Base-by-base conservation (phyloP, 1,139 yeast genomes). In the Diutina scorzettiae region DNA sequence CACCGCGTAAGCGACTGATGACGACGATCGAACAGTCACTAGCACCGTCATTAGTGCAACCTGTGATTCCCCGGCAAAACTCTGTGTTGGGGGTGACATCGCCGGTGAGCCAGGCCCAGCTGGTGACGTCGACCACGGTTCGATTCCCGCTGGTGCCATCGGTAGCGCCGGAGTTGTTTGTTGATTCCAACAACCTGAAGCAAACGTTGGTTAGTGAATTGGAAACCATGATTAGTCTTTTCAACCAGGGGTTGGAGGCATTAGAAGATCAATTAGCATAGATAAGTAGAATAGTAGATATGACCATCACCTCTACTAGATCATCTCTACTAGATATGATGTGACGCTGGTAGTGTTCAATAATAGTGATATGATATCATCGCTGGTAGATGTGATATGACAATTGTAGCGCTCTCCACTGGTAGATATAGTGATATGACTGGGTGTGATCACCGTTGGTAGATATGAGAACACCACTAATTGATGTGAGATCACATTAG, bases 221-320 rank as follows among this genome's bases (percentile, higher is more conserved):
- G 42, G 73, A 69, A 42, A 43, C 46, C 5, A 65, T 69, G 66
- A 62, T 69, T 30, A 56, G 58, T 41, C 52, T 64, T 23, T 66
- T 69, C 48, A 62, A 55, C 42, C 61, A 58, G 43, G 73, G 73
- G 1, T 54, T 69, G 44, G 73, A 67, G 27, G 63, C 66, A 2
- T 55, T 69, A 44, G 71, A 67, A 19, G 39, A 34, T 23, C 28
- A 23, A n/a, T 16, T 34, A 21, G 39, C 39, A 34, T 34, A 34
- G 29, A 12, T n/a, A n/a, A n/a, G n/a, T n/a, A n/a, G n/a, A n/a
- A n/a, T n/a, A n/a, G n/a, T n/a, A n/a, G n/a, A n/a, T n/a, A n/a
- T n/a, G n/a, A n/a, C n/a, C n/a, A n/a, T n/a, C n/a, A n/a, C n/a
- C n/a, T n/a, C n/a, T n/a, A n/a, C n/a, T n/a, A n/a, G n/a, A n/a